Conservation (phyloP, 2,329 filamentous ascomycete species). For the Penicillium sp. region DNA sequence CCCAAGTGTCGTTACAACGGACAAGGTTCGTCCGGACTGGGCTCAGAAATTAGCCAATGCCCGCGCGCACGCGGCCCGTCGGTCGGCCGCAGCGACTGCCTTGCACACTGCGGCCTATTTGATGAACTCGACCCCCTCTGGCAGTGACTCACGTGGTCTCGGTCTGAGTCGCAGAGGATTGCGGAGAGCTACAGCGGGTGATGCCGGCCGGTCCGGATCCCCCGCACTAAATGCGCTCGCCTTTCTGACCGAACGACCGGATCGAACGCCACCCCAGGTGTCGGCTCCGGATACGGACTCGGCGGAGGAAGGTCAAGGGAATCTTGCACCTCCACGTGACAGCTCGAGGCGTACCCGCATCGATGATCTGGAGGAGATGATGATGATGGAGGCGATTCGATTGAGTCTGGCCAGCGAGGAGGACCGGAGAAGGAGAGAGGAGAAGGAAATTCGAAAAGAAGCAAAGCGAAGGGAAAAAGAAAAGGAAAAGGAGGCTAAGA, state of each 20-base stretch:
- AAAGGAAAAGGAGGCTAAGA: conserved; percentile 79
- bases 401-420: conserved; percentile 90
- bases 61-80: conserved; percentile 77
- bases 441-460: conserved; percentile 78
- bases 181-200: conserved; percentile 42
- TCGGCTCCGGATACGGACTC: conserved; percentile 38
- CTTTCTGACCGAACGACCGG: conserved; percentile 47
- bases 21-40: conserved; percentile 93
- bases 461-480: conserved; percentile 84
- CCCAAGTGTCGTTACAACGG: conserved; percentile 86
- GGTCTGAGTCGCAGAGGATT: conserved; percentile 57
- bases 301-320: conserved; percentile 35
- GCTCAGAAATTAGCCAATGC: conserved; percentile 83
- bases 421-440: conserved; percentile 81
- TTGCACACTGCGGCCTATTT: conserved; percentile 93
- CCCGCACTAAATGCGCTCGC: conserved; percentile 48
- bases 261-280: conserved; percentile 27
- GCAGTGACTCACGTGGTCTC: conserved; percentile 53
- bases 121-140: conserved; percentile 60
- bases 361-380: conserved; percentile 93
- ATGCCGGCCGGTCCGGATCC: conserved; percentile 37
- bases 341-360: conserved; percentile 65
- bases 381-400: conserved; percentile 97
- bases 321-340: conserved; percentile 46
- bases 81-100: conserved; percentile 90